Evolutionary conservation across 345 rosid species (phyloP), one percentile per base, ranked within the genome.

Genomic region (Noccaea caerulescens): DNA sequence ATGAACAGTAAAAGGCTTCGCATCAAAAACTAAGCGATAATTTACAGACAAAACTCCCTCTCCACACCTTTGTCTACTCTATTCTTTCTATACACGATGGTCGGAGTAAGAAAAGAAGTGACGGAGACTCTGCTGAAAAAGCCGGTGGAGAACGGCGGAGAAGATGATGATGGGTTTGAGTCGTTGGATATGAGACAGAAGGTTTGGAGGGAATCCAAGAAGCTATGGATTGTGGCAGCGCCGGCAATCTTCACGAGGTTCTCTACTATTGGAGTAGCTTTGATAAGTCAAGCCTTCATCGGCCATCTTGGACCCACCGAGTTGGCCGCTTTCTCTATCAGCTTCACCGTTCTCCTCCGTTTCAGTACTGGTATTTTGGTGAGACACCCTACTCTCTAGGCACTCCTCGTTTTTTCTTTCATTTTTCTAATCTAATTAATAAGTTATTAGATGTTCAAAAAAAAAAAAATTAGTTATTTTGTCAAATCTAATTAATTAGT

Each of bases 181-280:
- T 37, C 11, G 23, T 63, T 70, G 7, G 23, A 13, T 8, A 61
- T 83, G 4, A 78, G 18, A 53, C 76, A 81, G 6, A 84, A 77
- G 76, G 4, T 86, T 58, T 84, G 85, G 92, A 32, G 0, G 0
- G 97, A 90, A 69, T 58, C 38, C 3, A 90, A 86, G 81, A 86
- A 79, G 83, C 61, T 85, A 53, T 88, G 93, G 97, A 33, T 63
- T 7, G 84, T 90, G 1, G 94, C 92, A 2, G 93, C 71, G 0
- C 97, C 94, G 8, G 94, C 93, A 6, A 86, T 85, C 60, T 86
- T 90, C 78, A 81, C 90, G 0, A 77, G 85, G 43, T 77, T 86
- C 51, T 82, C 93, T 0, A 82, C 88, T 7, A 85, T 81, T 2
- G 93, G 92, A 7, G 66, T 82, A 4, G 63, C 66, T 20, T 53